Base-by-base conservation (phyloP, 345 rosid genomes). In the Euphorbia tirucalli region DNA sequence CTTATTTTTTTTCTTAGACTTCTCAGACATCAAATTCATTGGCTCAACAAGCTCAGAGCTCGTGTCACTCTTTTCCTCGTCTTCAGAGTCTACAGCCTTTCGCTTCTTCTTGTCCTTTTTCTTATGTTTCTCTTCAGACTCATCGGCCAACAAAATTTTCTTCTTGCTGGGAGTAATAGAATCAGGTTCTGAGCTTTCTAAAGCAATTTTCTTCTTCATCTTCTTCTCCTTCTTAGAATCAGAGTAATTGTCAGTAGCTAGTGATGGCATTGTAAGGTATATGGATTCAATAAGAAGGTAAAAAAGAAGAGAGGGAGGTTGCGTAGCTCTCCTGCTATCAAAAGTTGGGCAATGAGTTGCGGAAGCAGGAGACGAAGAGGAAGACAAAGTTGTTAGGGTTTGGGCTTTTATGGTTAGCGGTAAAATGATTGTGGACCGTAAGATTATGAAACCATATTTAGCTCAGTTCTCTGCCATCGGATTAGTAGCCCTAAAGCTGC, bases 1-100 rank as follows among this genome's bases (percentile, higher is more conserved):
- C 80, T 84, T 83, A 79, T 81, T 84, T 73, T 80, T 87, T 78
- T 87, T 78, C 68, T 75, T 75, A 70, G 75, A 62, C 24, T 78
- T 70, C 11, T 59, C 73, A 58, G 6, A 48, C 65, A 72, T 77
- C 70, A 65, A 69, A 56, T 73, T 78, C 65, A 77, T 85, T 0
- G 92, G 85, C 74, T 87, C 89, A 9, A 82, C 85, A 0, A 90
- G 74, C 80, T 90, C 97, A 16, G 91, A 90, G 85, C 92, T 85
- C 16, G 91, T 86, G 61, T 88, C 97, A 68, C 96, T 89, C 71
- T 52, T 83, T 30, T 56, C 79, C 3, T 77, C 92, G 0, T 84
- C 94, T 0, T 76, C 77, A 7, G 66, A 68, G 63, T 86, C 91
- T 7, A 50, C 19, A 19, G 85, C 89, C 76, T 87, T 92, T 44